Percentiles rank a stretch among this genome's conserved stretches.
These are phyloP conservation scores for Juglanconis sp. DNA, from an alignment of 2,329 filamentous ascomycete species.

Conservation along the genomic window DNA sequence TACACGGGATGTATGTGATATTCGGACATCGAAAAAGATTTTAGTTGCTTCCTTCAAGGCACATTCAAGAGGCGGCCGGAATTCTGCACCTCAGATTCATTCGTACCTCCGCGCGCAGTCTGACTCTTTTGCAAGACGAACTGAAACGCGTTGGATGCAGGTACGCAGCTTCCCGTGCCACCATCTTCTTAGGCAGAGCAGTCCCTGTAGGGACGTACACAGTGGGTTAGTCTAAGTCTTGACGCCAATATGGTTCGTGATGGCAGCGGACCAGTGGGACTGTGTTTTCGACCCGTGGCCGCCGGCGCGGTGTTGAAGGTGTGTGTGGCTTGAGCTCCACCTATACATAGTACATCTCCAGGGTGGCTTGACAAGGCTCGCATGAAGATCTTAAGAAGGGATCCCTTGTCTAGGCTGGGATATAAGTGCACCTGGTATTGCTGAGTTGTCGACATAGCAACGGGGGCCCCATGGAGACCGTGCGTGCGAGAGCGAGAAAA, in stretches of 20 bases:
- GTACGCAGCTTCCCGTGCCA: conserved; percentile 2
- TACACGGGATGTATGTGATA: not conserved
- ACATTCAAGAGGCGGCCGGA: not conserved
- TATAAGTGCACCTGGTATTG: conserved; percentile 10
- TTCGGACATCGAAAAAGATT: not conserved
- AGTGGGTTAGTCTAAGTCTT: not conserved
- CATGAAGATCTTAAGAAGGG: conserved; percentile 10
- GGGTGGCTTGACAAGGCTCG: conserved; percentile 2
- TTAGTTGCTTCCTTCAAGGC: not conserved
- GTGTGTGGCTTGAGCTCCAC: not conserved
- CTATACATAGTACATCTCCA: not conserved
- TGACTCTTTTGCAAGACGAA: not conserved
- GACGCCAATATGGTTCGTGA: conserved; percentile 4
- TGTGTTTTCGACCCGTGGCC: not conserved
- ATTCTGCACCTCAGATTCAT: not conserved
- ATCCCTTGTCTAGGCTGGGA: not conserved
- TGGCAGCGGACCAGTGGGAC: not conserved
- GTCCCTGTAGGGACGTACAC: not conserved
- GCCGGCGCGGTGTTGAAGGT: too few species aligned
- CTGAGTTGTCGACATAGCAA: conserved; percentile 4
- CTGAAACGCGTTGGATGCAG: conserved; percentile 15
- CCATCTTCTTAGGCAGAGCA: not conserved
- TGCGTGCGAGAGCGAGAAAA: conserved; percentile 3
- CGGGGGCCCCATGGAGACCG: conserved; percentile 5
- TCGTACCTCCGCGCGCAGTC: not conserved